phyloP scores from a whole-genome alignment of 176 grass and related monocot genomes.

The Themeda triandra region DNA sequence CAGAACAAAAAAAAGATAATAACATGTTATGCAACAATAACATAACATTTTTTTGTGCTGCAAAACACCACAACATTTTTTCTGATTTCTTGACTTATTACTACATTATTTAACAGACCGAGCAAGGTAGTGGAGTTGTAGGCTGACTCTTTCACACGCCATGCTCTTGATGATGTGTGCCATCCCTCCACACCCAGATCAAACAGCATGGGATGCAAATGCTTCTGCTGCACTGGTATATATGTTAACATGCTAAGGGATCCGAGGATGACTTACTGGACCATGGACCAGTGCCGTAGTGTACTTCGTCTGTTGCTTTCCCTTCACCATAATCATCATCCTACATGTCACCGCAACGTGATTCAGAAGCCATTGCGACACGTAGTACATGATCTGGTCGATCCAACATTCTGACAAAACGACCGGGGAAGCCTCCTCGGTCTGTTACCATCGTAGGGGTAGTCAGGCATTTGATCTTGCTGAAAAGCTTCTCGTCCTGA shows the following conservation, averaged over 20 bases:
- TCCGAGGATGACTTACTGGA: neutral
- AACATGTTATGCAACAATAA: neutral
- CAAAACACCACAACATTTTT: neutral
- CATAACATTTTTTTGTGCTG: neutral
- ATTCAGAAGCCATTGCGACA: neutral
- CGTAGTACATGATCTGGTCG: neutral
- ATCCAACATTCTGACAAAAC: neutral
- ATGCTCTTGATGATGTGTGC: neutral
- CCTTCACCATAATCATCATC: neutral
- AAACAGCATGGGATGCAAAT: neutral
- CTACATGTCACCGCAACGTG: neutral
- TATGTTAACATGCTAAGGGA: neutral
- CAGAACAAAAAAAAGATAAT: neutral
- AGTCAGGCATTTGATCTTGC: constrained; percentile 39
- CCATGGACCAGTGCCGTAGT: neutral
- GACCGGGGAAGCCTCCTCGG: neutral
- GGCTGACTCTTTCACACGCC: neutral
- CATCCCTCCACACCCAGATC: neutral
- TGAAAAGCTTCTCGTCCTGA: constrained; percentile 17
- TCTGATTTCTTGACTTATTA: neutral
- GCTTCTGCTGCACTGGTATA: neutral
- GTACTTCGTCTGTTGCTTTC: constrained; percentile 9
- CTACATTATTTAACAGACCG: neutral
- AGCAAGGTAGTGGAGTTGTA: neutral
- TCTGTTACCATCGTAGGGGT: neutral